phyloP scores from a whole-genome alignment of 495 filamentous ascomycete species.

The Aspergillus nanangensis region DNA sequence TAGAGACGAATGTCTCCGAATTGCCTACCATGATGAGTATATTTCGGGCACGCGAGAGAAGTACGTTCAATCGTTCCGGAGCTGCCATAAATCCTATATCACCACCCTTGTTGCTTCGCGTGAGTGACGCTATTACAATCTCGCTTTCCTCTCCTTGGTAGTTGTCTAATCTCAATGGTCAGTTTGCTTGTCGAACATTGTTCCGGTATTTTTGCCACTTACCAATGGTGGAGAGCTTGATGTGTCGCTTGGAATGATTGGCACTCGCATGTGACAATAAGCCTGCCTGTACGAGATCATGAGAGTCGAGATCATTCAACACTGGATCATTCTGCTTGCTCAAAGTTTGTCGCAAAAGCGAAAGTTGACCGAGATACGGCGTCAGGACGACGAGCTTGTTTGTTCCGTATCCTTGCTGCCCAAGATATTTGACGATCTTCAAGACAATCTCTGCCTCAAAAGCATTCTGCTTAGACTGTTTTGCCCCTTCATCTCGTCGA shows the following conservation, averaged over 20 bases:
- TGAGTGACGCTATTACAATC: conserved; percentile 65
- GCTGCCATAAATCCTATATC: conserved; percentile 75
- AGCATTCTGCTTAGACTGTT: conserved; percentile 54
- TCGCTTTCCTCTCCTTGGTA: conserved; percentile 80
- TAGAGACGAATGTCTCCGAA: conserved; percentile 58
- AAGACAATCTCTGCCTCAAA: conserved; percentile 68
- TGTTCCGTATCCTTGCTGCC: conserved; percentile 69
- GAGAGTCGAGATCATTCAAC: conserved; percentile 66
- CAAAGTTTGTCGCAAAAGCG: conserved; percentile 50
- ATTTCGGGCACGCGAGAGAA: conserved; percentile 66
- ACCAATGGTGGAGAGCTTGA: conserved; percentile 67
- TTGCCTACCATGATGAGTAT: conserved; percentile 70
- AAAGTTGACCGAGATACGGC: conserved; percentile 69
- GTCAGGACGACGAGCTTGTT: conserved; percentile 67
- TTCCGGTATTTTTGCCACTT: conserved; percentile 1
- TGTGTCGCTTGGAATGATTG: conserved; percentile 41
- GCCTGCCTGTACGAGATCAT: conserved; percentile 63
- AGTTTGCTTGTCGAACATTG: neutral
- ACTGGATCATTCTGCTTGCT: conserved; percentile 54
- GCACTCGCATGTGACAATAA: conserved; percentile 52
- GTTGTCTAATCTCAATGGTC: conserved; percentile 49
- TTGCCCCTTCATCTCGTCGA: conserved; percentile 42
- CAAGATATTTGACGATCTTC: conserved; percentile 66
- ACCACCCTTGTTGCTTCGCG: conserved; percentile 56
- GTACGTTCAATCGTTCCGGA: conserved; percentile 66